Evolutionary conservation across 345 rosid genomes (phyloP), one percentile per base, ranked within the genome.

Genomic region (Eutrema yunnanense): DNA sequence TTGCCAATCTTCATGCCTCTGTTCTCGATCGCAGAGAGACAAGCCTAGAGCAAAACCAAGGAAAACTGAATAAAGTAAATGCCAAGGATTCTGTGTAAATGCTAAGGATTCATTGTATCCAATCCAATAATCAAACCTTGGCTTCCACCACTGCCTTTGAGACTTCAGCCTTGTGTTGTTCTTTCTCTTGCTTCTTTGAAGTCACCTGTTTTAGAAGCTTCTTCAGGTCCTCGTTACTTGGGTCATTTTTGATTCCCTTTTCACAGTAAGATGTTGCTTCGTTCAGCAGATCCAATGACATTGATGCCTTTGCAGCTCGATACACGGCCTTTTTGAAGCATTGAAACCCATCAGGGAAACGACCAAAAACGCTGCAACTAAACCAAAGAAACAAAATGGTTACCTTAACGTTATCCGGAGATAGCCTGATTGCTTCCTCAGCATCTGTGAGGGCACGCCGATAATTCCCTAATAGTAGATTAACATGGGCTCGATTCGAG

Each of bases 221-320:
- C 80, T 82, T 86, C 54, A 91, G 54, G 8, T 91, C 96, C 67
- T 84, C 89, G 30, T 94, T 94, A 72, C 69, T 56, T 5, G 92
- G 84, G 63, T 94, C 92, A 60, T 62, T 81, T 74, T 80, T 27
- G 3, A 89, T 85, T 60, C 92, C 98, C 65, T 44, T 79, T 37
- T 85, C 82, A 27, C 84, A 72, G 58, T 73, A 85, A 26, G 79
- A 74, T 67, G 80, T 84, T 13, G 96, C 92, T 65, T 94, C 92
- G n/a, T 59, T 13, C 63, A 88, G 80, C 77, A 89, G 78, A 72
- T 84, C 85, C 72, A 94, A 46, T 3, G 84, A 79, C 76, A 88
- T 27, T 11, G 92, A 86, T 8, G 97, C 95, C 81, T 91, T 94
- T 62, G 96, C 91, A 77, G 92, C 96, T 74, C 98, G 89, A 82